A percentile compares a stretch with the other conserved stretches of the same genome.
phyloP scores from a whole-genome alignment of 2,329 filamentous ascomycete species.

The Alternaria gansuensis region DNA sequence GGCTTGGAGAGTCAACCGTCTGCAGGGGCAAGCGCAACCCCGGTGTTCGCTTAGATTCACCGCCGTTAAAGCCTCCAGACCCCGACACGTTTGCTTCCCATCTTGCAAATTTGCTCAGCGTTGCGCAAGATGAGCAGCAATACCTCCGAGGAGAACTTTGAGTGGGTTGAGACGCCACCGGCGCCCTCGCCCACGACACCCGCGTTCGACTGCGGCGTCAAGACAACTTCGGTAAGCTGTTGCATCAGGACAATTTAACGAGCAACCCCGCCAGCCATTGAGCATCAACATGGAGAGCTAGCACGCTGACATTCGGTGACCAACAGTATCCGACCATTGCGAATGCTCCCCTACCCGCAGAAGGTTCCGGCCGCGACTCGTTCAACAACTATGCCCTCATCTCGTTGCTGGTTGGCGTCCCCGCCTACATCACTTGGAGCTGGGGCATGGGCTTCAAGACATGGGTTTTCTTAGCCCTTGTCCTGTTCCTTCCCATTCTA shows the following conservation, averaged over 20 bases:
- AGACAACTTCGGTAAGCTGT: constrained; percentile 66
- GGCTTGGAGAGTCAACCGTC: constrained; percentile 31
- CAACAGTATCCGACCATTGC: constrained; percentile 84
- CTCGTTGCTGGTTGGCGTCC: constrained; percentile 73
- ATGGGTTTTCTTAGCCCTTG: constrained; percentile 81
- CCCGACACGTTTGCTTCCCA: constrained; percentile 35
- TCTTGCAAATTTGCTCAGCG: constrained; percentile 45
- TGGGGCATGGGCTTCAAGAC: constrained; percentile 87
- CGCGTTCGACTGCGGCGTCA: constrained; percentile 66
- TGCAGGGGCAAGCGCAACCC: constrained; percentile 25
- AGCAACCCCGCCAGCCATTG: constrained; percentile 46
- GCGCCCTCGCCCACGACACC: constrained; percentile 62
- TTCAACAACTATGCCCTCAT: constrained; percentile 87
- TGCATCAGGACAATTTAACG: constrained; percentile 20
- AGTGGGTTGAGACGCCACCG: constrained; percentile 72
- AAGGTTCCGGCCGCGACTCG: constrained; percentile 80
- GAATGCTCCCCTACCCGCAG: constrained; percentile 92
- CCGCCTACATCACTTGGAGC: constrained; percentile 83
- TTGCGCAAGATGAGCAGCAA: constrained; percentile 50
- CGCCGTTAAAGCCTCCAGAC: constrained; percentile 42
- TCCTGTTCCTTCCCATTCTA: constrained; percentile 82
- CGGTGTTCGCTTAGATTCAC: constrained; percentile 43
- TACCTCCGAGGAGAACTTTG: constrained; percentile 65
- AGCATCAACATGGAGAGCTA: constrained; percentile 27
- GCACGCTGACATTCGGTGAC: constrained; percentile 35